Evolutionary conservation across 75 land plant species (phyloP), one percentile per base, ranked within the genome.

Genomic region (Cupressus sempervirens): DNA sequence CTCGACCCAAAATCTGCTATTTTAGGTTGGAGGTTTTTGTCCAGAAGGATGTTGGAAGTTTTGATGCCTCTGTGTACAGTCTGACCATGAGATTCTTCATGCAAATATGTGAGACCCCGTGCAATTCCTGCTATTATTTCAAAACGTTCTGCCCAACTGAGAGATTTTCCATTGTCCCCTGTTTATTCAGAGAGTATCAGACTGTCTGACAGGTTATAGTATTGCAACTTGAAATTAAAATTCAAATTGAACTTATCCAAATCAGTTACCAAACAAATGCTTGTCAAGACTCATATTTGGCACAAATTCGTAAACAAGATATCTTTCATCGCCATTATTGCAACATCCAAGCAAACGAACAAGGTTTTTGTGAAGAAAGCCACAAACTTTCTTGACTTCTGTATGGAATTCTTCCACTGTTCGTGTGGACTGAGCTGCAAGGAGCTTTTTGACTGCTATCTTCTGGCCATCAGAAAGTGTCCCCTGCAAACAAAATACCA

Each of bases 11-110:
- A 89, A 82, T 89, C 85, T 1, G 90, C 88, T 77, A 86, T 83
- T 38, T 82, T 83, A 7, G 91, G 88, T 23, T 86, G 83, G 62
- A 89, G 84, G 32, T 90, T 85, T 9, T 83, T 52, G 36, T 83
- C 90, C 46, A 90, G 83, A 11, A 90, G 83, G 53, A 90, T 89
- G 52, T 88, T 88, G 80, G 83, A 81, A 16, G 91, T 76, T 85
- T 90, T 90, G 80, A 90, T 90, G 81, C 89, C 91, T 29, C 90
- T 77, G 77, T 90, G 91, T 35, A 90, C 87, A n/a, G 89, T 86
- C 30, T 83, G 82, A 30, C 68, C n/a, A 32, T 83, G 88, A 53
- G 85, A 88, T 23, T 86, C 53, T 46, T 86, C 87, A 67, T 90
- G 91, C 41, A 90, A 40, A 70, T 90, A 90, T 20, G 83, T 84